Evolutionary conservation across 2,329 filamentous ascomycete species (phyloP).

Genomic region (Macrophomina phaseolina): DNA sequence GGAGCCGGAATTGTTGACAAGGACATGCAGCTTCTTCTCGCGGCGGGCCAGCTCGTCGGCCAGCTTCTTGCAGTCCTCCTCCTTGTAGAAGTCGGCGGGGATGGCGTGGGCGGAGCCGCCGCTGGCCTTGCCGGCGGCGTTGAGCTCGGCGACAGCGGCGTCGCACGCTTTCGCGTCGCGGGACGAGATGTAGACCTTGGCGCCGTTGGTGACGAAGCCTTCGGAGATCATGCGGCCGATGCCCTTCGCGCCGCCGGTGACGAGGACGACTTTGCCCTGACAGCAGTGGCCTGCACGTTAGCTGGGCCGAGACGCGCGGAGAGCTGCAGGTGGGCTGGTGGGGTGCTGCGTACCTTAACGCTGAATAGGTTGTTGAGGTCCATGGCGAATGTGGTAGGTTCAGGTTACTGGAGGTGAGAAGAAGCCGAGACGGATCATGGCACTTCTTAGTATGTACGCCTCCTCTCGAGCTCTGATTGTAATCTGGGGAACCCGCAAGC

Average conservation of each 20-base stretch:
- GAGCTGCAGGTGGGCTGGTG: neutral
- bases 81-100: slow-evolving; percentile 66
- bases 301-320: neutral
- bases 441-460: neutral
- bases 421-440: neutral
- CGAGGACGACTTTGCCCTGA: slow-evolving; percentile 52
- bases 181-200: slow-evolving; percentile 73
- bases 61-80: slow-evolving; percentile 63
- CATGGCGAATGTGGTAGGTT: slow-evolving; percentile 35
- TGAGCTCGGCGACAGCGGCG: slow-evolving; percentile 64
- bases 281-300: neutral
- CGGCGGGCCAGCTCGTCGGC: slow-evolving; percentile 61
- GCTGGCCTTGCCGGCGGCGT: slow-evolving; percentile 53
- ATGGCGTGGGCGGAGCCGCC: slow-evolving; percentile 64
- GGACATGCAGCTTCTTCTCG: slow-evolving; percentile 63
- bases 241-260: slow-evolving; percentile 60
- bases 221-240: slow-evolving; percentile 72
- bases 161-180: slow-evolving; percentile 66
- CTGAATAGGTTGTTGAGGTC: slow-evolving; percentile 44
- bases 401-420: neutral
- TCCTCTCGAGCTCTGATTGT: neutral
- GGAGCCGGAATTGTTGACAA: slow-evolving; percentile 70
- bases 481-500: slow-evolving; percentile 23
- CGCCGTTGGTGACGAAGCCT: slow-evolving; percentile 68
- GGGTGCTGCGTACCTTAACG: slow-evolving; percentile 38